Evolutionary conservation across 1,284 basidiomycete genomes (phyloP).

Genomic region (Heterobasidion parviporum): DNA sequence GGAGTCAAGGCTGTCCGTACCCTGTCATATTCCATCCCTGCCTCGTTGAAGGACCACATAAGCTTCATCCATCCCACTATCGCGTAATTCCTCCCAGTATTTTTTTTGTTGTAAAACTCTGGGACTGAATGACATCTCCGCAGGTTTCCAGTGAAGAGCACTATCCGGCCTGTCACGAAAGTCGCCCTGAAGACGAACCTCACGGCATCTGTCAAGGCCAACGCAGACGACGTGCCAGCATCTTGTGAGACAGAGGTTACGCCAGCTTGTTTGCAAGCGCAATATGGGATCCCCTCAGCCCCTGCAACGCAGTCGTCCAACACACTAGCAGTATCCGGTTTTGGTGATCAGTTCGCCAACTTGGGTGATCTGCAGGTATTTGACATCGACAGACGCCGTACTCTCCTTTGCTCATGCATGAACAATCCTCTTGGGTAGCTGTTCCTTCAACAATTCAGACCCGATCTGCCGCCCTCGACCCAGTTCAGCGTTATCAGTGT

Average conservation of each 20-base stretch:
- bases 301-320: slow-evolving; percentile 11
- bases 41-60: slow-evolving; percentile 23
- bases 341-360: slow-evolving; percentile 16
- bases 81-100: slow-evolving; percentile 1
- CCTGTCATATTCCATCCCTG: slow-evolving; percentile 28
- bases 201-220: neutral
- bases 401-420: neutral
- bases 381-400: neutral
- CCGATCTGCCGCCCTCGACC: slow-evolving; percentile 11
- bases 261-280: slow-evolving; percentile 16
- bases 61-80: slow-evolving; percentile 23
- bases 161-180: neutral
- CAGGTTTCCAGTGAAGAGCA: neutral
- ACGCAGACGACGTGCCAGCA: neutral
- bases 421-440: slow-evolving; percentile 1
- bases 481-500: slow-evolving; percentile 17
- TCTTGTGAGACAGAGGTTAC: slow-evolving; percentile 9
- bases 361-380: slow-evolving; percentile 8
- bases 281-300: slow-evolving; percentile 19
- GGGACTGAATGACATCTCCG: neutral
- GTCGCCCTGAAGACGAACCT: neutral
- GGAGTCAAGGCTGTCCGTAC: slow-evolving; percentile 24
- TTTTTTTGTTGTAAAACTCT: neutral
- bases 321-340: slow-evolving; percentile 16
- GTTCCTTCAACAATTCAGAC: slow-evolving; percentile 14